Conservation (phyloP, 2,329 filamentous ascomycete species). For the Colletotrichum filicis region DNA sequence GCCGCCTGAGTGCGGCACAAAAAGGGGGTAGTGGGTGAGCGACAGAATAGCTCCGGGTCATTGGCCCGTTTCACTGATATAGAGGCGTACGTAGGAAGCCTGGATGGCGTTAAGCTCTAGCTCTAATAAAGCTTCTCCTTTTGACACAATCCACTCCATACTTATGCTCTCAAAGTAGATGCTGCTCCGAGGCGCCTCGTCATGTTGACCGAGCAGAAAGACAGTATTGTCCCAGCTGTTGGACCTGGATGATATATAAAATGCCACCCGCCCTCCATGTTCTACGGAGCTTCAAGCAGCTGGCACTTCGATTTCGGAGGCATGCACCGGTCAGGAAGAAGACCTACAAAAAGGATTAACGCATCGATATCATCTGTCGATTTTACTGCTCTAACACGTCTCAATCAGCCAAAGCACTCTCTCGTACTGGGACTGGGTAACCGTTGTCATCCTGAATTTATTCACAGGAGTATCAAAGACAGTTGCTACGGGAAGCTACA, state of each 20-base stretch:
- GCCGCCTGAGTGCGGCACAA: not conserved
- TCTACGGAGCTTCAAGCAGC: not conserved
- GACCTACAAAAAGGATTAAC: no score
- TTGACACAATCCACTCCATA: not conserved
- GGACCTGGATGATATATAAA: not conserved
- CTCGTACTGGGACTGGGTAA: not conserved
- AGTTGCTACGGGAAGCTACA: no score
- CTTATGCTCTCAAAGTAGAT: not conserved
- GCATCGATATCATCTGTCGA: not conserved
- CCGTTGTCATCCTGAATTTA: not conserved
- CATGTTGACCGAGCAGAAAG: not conserved
- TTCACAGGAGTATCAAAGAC: no score
- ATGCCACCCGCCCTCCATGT: not conserved
- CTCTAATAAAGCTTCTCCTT: constrained; percentile 14
- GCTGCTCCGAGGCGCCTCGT: not conserved
- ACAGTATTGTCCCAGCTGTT: not conserved
- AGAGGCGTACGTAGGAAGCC: not conserved
- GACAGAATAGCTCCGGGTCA: not conserved
- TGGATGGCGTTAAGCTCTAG: constrained; percentile 22
- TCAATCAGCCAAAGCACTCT: not conserved
- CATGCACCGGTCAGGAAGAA: no score
- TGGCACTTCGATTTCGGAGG: not conserved
- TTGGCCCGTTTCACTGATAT: not conserved
- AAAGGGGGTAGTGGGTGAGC: not conserved
- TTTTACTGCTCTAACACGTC: no score